phyloP scores from a whole-genome alignment of 2,329 filamentous ascomycete genomes.

The Amphichorda felina region DNA sequence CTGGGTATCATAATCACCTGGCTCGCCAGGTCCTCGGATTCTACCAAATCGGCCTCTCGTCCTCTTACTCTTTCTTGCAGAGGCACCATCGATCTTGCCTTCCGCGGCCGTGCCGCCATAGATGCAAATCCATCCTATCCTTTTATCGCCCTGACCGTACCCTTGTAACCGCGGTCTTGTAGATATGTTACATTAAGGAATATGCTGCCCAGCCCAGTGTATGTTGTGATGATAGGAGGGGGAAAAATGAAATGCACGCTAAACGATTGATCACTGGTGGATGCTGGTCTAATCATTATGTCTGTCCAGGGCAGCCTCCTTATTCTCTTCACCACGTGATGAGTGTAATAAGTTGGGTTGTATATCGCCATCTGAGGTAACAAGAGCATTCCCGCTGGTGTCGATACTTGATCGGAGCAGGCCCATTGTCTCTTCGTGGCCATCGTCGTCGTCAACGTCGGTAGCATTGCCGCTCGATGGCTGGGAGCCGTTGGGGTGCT shows the following conservation, averaged over 20 bases:
- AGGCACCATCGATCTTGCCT: no score
- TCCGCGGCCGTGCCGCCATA: no score
- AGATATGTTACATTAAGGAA: no score
- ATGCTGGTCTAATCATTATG: neutral
- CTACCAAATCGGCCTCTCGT: no score
- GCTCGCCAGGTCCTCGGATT: neutral
- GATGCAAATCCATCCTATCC: no score
- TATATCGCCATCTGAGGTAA: slow-evolving; percentile 27
- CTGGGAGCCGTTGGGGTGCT: slow-evolving; percentile 16
- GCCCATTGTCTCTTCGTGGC: slow-evolving; percentile 31
- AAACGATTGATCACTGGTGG: slow-evolving; percentile 1
- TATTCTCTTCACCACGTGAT: neutral
- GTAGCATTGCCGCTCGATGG: slow-evolving; percentile 24
- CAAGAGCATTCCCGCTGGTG: slow-evolving; percentile 19
- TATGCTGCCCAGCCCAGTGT: neutral
- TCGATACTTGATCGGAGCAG: slow-evolving; percentile 27
- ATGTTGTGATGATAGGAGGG: neutral
- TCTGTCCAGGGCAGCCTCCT: neutral
- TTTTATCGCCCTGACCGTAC: no score
- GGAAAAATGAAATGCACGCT: slow-evolving; percentile 4
- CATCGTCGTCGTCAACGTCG: slow-evolving; percentile 28
- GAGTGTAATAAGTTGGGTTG: slow-evolving; percentile 17
- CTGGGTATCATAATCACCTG: neutral
- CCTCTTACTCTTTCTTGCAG: no score
- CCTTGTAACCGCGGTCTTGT: no score